Conservation (phyloP, 345 rosid species). For the Lumnitzera littorea region DNA sequence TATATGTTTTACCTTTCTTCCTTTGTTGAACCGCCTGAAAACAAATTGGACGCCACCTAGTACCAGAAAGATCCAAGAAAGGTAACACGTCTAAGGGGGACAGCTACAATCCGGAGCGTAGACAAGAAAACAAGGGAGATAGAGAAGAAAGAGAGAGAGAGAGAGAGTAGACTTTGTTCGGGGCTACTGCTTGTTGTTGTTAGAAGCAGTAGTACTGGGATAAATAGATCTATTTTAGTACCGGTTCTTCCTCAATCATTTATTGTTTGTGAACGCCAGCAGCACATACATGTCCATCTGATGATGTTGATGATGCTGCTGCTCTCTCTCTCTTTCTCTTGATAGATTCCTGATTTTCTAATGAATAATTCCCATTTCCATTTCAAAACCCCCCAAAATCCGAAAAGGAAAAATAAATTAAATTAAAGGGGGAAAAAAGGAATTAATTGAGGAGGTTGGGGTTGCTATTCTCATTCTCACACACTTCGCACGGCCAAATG, state of each 20-base stretch:
- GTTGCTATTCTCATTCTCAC: conserved; percentile 21
- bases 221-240: background rate
- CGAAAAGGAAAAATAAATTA: background rate
- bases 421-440: background rate
- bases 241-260: conserved; percentile 14
- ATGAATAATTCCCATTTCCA: background rate
- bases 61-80: conserved; percentile 25
- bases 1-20: too few relatives aligned
- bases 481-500: conserved; percentile 29
- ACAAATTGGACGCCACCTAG: background rate
- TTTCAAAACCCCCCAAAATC: background rate
- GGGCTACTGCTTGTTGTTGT: conserved; percentile 3
- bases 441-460: conserved; percentile 25
- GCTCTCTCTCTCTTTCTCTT: conserved; percentile 18
- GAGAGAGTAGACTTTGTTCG: conserved; percentile 6
- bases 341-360: background rate
- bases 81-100: conserved; percentile 24
- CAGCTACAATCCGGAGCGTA: conserved; percentile 45
- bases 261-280: conserved; percentile 5
- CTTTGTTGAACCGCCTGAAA: background rate
- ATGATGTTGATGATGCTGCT: conserved; percentile 1
- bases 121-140: conserved; percentile 32
- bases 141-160: conserved; percentile 1
- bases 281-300: conserved; percentile 3
- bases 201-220: conserved; percentile 1